phyloP scores from a whole-genome alignment of 805 yeast genomes.

The Hanseniaspora meyeri region DNA sequence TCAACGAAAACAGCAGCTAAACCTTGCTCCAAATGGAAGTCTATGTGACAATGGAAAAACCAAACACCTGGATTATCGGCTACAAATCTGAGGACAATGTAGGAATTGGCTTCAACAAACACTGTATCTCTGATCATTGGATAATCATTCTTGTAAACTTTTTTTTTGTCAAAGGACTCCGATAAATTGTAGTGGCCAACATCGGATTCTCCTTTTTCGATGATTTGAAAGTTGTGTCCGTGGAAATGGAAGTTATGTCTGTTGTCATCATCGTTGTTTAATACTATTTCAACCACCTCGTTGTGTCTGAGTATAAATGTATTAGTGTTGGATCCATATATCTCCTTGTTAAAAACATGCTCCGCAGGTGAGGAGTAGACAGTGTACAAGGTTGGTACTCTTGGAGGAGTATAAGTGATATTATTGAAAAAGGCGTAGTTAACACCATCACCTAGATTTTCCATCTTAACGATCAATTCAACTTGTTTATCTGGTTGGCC shows the following conservation, averaged over 20 bases:
- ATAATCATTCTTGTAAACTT: conserved; percentile 36
- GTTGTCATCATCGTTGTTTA: conserved; percentile 70
- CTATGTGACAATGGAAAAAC: conserved; percentile 88
- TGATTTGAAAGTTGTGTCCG: conserved; percentile 58
- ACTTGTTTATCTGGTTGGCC: conserved; percentile 53
- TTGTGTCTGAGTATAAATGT: conserved; percentile 46
- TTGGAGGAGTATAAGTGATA: conserved; percentile 51
- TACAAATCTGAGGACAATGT: conserved; percentile 55
- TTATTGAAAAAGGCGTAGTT: conserved; percentile 68
- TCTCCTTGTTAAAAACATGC: conserved; percentile 40
- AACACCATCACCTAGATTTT: conserved; percentile 58
- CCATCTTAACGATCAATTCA: conserved; percentile 50
- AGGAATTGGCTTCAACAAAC: conserved; percentile 53
- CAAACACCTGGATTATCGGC: conserved; percentile 89
- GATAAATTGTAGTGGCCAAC: conserved; percentile 42
- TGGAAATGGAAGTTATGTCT: conserved; percentile 72
- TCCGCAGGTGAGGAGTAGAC: conserved; percentile 49
- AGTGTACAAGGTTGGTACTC: conserved; percentile 57
- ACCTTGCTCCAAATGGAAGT: conserved; percentile 77
- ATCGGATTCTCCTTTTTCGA: conserved; percentile 43
- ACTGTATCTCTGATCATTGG: conserved; percentile 66
- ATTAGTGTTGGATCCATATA: conserved; percentile 65
- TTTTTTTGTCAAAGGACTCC: conserved; percentile 17
- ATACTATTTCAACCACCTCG: conserved; percentile 60
- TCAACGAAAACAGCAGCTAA: conserved; percentile 60